Conservation (phyloP, 352 stramenopile species). For the Aphanomyces astaci region DNA sequence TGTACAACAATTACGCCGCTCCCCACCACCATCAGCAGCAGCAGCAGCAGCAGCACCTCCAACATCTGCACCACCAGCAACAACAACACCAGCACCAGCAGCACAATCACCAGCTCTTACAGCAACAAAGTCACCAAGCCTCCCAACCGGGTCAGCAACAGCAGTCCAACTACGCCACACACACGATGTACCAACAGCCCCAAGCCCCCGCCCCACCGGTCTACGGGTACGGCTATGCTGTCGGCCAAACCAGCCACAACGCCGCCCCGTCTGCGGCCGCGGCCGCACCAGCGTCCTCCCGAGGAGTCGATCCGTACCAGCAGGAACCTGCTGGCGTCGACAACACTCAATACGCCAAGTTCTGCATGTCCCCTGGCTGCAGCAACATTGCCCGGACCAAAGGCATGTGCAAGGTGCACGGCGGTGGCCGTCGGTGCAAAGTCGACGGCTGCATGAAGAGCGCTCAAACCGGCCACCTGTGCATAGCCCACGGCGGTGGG, state of each 20-base stretch:
- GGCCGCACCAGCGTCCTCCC: not conserved
- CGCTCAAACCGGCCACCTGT: slow-evolving; percentile 74
- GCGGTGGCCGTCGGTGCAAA: slow-evolving; percentile 70
- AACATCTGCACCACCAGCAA: slow-evolving; percentile 4
- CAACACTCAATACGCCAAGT: slow-evolving; percentile 15
- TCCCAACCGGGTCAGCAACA: slow-evolving; percentile 25
- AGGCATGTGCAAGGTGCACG: slow-evolving; percentile 83
- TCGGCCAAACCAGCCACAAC: not conserved
- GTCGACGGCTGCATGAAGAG: slow-evolving; percentile 85
- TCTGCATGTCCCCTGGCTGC: slow-evolving; percentile 45
- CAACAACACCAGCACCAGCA: slow-evolving; percentile 11
- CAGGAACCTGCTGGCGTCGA: not conserved
- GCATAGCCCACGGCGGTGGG: slow-evolving; percentile 75
- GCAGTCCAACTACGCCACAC: not conserved
- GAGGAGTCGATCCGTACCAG: not conserved
- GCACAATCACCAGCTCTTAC: not conserved
- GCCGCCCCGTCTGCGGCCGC: not conserved
- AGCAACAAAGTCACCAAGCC: slow-evolving; percentile 18
- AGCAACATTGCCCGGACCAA: slow-evolving; percentile 71
- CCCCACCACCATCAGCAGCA: slow-evolving; percentile 11
- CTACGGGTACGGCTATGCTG: not conserved
- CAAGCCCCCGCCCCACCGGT: slow-evolving; percentile 28
- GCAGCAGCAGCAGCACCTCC: not conserved
- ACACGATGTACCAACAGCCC: slow-evolving; percentile 13
- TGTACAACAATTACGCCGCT: slow-evolving; percentile 14